phyloP scores from a whole-genome alignment of 108 stramenopile genomes.

The Fistulifera solaris region DNA sequence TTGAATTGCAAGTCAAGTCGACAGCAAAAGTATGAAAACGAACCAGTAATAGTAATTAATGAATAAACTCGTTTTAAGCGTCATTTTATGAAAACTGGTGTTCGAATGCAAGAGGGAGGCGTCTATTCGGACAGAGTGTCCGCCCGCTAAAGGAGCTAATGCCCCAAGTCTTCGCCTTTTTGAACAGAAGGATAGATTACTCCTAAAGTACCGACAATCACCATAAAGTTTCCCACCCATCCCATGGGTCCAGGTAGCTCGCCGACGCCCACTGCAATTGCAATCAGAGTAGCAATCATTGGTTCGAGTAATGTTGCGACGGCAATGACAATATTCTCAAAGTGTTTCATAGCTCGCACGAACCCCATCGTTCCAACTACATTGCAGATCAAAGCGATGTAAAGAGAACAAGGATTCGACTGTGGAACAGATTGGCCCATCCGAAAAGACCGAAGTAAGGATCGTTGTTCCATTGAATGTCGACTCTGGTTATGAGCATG shows the following conservation, averaged over 20 bases:
- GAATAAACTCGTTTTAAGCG: no score
- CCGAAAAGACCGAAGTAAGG: conserved; percentile 40
- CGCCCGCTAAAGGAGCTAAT: no score
- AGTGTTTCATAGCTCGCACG: conserved; percentile 40
- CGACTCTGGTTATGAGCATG: conserved; percentile 14
- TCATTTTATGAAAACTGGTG: no score
- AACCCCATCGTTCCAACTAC: conserved; percentile 41
- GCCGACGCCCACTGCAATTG: conserved; percentile 8
- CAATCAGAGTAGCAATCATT: conserved; percentile 13
- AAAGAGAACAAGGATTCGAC: conserved; percentile 25
- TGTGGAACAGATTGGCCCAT: conserved; percentile 23
- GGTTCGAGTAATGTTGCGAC: conserved; percentile 17
- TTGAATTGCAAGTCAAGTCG: no score
- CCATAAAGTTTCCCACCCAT: conserved; percentile 16
- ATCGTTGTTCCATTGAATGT: conserved; percentile 15
- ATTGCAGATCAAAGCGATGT: conserved; percentile 34
- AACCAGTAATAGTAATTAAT: no score
- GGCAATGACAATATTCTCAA: conserved; percentile 34
- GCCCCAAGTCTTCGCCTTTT: conserved; percentile 1
- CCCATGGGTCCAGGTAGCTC: conserved; percentile 13
- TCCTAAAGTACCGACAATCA: conserved; percentile 13
- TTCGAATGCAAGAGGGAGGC: no score
- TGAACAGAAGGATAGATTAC: conserved; percentile 20
- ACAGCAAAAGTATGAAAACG: no score
- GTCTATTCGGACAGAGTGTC: no score